These are phyloP conservation scores for Aspergillus caelatus DNA, from an alignment of 2,329 filamentous ascomycete genomes.

Conservation along the genomic window DNA sequence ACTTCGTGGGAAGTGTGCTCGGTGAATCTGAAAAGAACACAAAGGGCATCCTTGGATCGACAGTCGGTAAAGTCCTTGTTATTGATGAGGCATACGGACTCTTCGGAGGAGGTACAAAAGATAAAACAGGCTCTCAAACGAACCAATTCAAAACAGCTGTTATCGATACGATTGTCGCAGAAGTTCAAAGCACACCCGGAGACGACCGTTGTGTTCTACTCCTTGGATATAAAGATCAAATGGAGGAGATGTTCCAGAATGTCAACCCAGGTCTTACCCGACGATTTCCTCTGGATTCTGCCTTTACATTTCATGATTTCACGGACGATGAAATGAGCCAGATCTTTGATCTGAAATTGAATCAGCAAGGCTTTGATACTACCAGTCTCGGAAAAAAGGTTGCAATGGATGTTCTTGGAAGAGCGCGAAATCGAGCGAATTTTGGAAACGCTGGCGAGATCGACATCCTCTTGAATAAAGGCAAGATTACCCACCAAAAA, in stretches of 20 bases:
- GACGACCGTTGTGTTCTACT: constrained; percentile 12
- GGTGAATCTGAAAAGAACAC: constrained; percentile 72
- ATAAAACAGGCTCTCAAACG: constrained; percentile 30
- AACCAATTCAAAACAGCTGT: constrained; percentile 65
- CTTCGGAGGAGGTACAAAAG: constrained; percentile 38
- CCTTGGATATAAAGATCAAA: constrained; percentile 6
- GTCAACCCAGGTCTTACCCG: constrained; percentile 15
- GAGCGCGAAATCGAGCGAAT: constrained; percentile 64
- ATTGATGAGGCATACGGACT: constrained; percentile 81
- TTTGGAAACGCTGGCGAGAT: constrained; percentile 77
- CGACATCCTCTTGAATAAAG: constrained; percentile 65
- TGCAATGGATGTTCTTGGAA: constrained; percentile 62
- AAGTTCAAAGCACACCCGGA: constrained; percentile 32
- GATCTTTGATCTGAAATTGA: constrained; percentile 68
- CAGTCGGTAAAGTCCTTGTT: constrained; percentile 72
- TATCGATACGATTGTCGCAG: constrained; percentile 73
- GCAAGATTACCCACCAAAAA: constrained; percentile 57
- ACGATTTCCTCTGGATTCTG: neutral
- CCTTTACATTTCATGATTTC: constrained; percentile 65
- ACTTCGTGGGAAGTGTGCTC: constrained; percentile 67
- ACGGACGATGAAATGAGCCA: constrained; percentile 56
- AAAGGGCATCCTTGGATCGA: constrained; percentile 68
- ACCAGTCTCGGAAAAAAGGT: constrained; percentile 57
- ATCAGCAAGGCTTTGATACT: constrained; percentile 55
- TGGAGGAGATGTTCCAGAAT: constrained; percentile 17